phyloP scores from a whole-genome alignment of 2,329 filamentous ascomycete genomes.

The Aspergillus felis region DNA sequence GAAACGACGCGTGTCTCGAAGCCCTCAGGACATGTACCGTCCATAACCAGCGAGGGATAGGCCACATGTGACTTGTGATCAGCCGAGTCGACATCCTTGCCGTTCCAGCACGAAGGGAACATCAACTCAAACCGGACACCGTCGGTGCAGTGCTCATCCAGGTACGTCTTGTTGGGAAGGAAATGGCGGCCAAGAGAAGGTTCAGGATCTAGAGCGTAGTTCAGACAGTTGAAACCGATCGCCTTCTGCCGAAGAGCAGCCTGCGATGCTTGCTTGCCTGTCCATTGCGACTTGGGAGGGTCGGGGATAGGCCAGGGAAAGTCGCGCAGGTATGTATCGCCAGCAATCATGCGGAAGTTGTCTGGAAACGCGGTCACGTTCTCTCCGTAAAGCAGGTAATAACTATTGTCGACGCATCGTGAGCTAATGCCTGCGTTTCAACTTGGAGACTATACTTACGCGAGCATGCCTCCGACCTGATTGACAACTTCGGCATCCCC shows the following conservation, averaged over 20 bases:
- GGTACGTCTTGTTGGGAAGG: constrained; percentile 71
- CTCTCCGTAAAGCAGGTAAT: constrained; percentile 74
- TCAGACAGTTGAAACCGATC: constrained; percentile 90
- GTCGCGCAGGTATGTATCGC: constrained; percentile 63
- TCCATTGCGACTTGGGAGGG: constrained; percentile 68
- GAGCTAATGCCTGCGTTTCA: not conserved
- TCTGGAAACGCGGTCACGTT: constrained; percentile 68
- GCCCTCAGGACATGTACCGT: constrained; percentile 68
- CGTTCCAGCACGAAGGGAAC: constrained; percentile 90
- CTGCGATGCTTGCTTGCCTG: constrained; percentile 62
- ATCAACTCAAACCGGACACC: constrained; percentile 79
- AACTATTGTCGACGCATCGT: constrained; percentile 47
- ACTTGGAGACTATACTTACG: constrained; percentile 53
- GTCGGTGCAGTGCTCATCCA: constrained; percentile 77
- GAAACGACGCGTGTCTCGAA: constrained; percentile 67
- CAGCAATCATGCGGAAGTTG: constrained; percentile 78
- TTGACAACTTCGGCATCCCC: constrained; percentile 65
- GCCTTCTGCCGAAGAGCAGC: constrained; percentile 71
- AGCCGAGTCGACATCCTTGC: constrained; percentile 53
- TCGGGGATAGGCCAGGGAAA: constrained; percentile 67
- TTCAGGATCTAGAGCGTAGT: constrained; percentile 67
- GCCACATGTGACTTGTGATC: constrained; percentile 66
- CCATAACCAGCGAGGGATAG: constrained; percentile 73
- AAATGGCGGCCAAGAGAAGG: constrained; percentile 75
- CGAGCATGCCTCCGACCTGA: constrained; percentile 78